A percentile compares a stretch with the other conserved stretches of the same genome.
These are phyloP conservation scores for Hypocreales sp. DNA, from an alignment of 2,329 filamentous ascomycete genomes.

Conservation along the genomic window DNA sequence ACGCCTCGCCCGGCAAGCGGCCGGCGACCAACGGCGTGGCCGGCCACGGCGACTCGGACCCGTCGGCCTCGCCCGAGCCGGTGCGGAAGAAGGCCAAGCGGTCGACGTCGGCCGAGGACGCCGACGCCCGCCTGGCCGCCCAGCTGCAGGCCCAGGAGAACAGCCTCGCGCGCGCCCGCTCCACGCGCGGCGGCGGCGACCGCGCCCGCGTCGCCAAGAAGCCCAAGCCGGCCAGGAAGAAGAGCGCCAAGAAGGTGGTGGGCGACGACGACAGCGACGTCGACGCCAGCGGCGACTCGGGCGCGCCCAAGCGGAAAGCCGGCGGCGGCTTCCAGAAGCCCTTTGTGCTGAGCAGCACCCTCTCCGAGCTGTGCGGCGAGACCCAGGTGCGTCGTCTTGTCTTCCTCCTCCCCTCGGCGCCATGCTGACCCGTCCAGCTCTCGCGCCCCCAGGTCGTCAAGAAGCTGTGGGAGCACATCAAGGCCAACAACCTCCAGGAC, in stretches of 20 bases:
- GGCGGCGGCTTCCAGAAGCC: constrained; percentile 89
- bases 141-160: constrained; percentile 90
- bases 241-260: constrained; percentile 60
- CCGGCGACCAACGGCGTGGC: constrained; percentile 17
- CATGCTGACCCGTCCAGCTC: too few relatives aligned
- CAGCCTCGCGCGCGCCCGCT: constrained; percentile 44
- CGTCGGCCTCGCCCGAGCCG: constrained; percentile 28
- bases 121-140: constrained; percentile 76
- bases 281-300: constrained; percentile 42
- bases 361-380: constrained; percentile 57
- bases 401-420: too few relatives aligned
- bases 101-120: constrained; percentile 45
- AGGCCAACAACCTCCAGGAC: constrained; percentile 74
- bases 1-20: constrained; percentile 11
- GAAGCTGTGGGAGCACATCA: constrained; percentile 92
- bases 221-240: constrained; percentile 53
- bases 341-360: constrained; percentile 55
- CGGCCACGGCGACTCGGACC: constrained; percentile 28
- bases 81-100: constrained; percentile 54
- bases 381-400: constrained; percentile 43
- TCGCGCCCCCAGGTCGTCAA: constrained; percentile 94
- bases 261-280: constrained; percentile 69
- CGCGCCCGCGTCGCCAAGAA: constrained; percentile 44
- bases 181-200: constrained; percentile 62
- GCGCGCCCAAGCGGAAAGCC: constrained; percentile 57